Evolutionary conservation across 2,329 filamentous ascomycete genomes (phyloP).

Genomic region (Cladosporium cucumerinum): DNA sequence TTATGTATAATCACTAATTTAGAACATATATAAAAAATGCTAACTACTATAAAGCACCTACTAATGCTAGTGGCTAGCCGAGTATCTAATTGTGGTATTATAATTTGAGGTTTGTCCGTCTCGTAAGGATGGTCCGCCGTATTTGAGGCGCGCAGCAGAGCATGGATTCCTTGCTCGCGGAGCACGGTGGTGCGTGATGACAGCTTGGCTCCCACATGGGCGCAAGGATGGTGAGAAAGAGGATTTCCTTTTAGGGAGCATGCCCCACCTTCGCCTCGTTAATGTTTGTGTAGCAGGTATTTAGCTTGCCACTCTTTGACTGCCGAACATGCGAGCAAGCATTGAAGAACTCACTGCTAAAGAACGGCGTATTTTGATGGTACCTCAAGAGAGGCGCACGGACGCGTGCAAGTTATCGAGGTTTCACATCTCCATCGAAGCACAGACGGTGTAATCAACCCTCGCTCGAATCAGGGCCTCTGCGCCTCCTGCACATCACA

Average conservation of each 20-base stretch:
- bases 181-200: constrained; percentile 1
- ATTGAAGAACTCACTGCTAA: neutral
- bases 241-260: constrained; percentile 2
- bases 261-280: neutral
- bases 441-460: constrained; percentile 11
- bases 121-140: too few relatives aligned
- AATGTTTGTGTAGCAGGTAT: neutral
- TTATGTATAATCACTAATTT: too few relatives aligned
- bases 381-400: neutral
- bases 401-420: neutral
- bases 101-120: too few relatives aligned
- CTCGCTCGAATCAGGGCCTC: constrained; percentile 4
- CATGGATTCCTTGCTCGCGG: constrained; percentile 7
- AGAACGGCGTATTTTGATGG: neutral
- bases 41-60: too few relatives aligned
- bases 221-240: neutral
- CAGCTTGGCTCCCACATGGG: constrained; percentile 5
- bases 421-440: constrained; percentile 10
- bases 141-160: neutral
- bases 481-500: constrained; percentile 5
- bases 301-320: neutral
- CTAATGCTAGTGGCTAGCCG: too few relatives aligned
- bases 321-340: neutral
- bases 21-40: too few relatives aligned
- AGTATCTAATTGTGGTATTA: too few relatives aligned